Evolutionary conservation across 1,284 basidiomycete genomes (phyloP), one percentile per base, ranked within the genome.

Genomic region (Ustilago crameri): DNA sequence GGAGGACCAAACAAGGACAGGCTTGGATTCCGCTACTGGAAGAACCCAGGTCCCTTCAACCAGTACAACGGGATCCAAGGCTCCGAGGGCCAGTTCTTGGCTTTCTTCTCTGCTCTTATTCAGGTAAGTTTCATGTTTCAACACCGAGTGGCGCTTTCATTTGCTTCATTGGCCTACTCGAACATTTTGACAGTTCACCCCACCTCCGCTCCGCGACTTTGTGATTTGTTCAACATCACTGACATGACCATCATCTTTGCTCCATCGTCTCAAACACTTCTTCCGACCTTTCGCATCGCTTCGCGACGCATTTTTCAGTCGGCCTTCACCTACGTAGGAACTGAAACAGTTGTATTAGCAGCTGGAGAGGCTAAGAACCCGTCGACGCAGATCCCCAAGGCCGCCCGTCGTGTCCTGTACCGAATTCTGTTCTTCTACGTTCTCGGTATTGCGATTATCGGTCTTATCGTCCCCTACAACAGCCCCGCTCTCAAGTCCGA

Each of bases 341-440:
- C 92, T 10, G 93, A 95, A 82, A 90, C 93, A 62, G 91, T 94
- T 32, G 92, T 91, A 35, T 89, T 93, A 82, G 87, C 92, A 56
- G 92, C 91, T 26, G 84, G 89, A 24, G 91, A 93, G 75, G 82
- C 84, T 2, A 76, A 75, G 43, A 84, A 84, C 73, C 86, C 86
- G 7, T 74, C 82, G 9, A 72, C 69, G 42, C 80, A 81, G 40
- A 73, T 81, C 18, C 76, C 78, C 20, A 69, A 68, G 35, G 79
- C 76, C 5, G 68, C 78, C n/a, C 55, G 64, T 20, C 43, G 70
- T 10, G 75, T 81, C 9, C 64, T 76, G 5, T 71, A 68, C 53
- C 77, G 82, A 69, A 89, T 90, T 75, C 48, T 77, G 17, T 59
- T 84, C 27, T 75, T 81, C 47, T 83, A 83, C 57, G 58, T 82